Evolutionary conservation across 2,329 filamentous ascomycete genomes (phyloP).

Genomic region (Exophiala sideris): DNA sequence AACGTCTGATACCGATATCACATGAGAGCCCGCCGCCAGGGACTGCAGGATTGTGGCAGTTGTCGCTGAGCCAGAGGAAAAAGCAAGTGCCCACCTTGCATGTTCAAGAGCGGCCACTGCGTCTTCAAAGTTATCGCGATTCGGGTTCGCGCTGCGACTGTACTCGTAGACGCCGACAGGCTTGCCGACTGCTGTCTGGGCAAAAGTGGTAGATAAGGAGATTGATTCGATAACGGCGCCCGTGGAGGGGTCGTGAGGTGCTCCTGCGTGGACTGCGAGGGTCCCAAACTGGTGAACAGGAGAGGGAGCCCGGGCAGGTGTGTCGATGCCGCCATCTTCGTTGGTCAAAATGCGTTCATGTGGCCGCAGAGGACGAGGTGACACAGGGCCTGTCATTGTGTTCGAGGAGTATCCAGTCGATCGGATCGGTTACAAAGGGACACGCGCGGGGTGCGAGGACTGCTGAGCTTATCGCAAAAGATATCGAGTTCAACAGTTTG

Average conservation of each 20-base stretch:
- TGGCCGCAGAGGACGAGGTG: constrained; percentile 25
- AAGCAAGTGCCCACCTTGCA: constrained; percentile 87
- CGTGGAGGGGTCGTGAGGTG: constrained; percentile 83
- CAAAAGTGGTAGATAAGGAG: constrained; percentile 92
- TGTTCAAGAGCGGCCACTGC: constrained; percentile 90
- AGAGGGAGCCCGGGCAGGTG: constrained; percentile 68
- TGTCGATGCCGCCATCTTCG: constrained; percentile 60
- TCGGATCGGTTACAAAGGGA: not conserved
- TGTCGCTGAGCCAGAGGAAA: constrained; percentile 88
- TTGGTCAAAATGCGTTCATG: constrained; percentile 31
- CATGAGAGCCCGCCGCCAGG: constrained; percentile 83
- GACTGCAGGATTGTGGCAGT: constrained; percentile 92
- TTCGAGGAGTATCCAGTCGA: not conserved
- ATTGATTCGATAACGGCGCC: constrained; percentile 97
- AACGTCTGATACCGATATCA: constrained; percentile 94
- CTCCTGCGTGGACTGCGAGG: constrained; percentile 88
- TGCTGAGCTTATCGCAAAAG: not conserved
- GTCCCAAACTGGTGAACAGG: constrained; percentile 84
- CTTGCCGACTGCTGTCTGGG: constrained; percentile 82
- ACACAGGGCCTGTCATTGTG: constrained; percentile 19
- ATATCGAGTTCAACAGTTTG: not conserved
- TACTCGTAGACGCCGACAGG: constrained; percentile 91
- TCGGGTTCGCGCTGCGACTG: constrained; percentile 88
- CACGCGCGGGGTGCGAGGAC: not conserved
- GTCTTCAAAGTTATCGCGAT: constrained; percentile 89